phyloP scores from a whole-genome alignment of 306 rosid genomes.

The Sindora glabra region DNA sequence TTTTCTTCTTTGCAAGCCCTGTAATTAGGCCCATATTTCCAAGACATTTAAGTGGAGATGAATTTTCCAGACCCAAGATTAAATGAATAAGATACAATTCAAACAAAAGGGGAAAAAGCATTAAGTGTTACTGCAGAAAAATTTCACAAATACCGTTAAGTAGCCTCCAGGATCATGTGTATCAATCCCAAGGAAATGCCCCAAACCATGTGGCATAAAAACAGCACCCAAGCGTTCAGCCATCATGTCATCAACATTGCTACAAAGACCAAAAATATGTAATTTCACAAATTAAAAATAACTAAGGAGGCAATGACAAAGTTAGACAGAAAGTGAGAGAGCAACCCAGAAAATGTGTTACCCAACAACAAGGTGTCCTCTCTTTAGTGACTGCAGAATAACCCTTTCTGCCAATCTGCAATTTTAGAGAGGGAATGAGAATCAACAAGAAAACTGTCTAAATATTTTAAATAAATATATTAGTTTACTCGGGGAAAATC shows the following conservation, averaged over 20 bases:
- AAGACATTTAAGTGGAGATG: background rate
- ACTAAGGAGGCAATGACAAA: background rate
- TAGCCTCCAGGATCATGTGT: constrained; percentile 99
- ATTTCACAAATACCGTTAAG: constrained; percentile 39
- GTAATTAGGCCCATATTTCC: constrained; percentile 14
- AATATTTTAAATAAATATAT: no score
- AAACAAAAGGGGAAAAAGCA: background rate
- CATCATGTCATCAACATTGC: constrained; percentile 72
- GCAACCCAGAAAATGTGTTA: constrained; percentile 16
- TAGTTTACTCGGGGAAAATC: no score
- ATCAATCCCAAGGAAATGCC: constrained; percentile 93
- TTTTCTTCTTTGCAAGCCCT: constrained; percentile 61
- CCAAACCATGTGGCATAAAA: constrained; percentile 93
- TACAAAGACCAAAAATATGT: constrained; percentile 19
- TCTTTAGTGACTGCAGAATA: constrained; percentile 56
- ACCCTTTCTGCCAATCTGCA: constrained; percentile 80
- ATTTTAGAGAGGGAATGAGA: constrained; percentile 17
- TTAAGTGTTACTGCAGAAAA: constrained; percentile 10
- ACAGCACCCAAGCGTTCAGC: constrained; percentile 59
- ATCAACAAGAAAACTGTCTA: constrained; percentile 8
- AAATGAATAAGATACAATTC: background rate
- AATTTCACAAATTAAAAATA: background rate
- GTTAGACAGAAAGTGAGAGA: constrained; percentile 4
- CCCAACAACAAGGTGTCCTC: constrained; percentile 55
- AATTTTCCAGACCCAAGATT: background rate